Conservation (phyloP, 2,329 filamentous ascomycete genomes). For the Penicillium sp. region DNA sequence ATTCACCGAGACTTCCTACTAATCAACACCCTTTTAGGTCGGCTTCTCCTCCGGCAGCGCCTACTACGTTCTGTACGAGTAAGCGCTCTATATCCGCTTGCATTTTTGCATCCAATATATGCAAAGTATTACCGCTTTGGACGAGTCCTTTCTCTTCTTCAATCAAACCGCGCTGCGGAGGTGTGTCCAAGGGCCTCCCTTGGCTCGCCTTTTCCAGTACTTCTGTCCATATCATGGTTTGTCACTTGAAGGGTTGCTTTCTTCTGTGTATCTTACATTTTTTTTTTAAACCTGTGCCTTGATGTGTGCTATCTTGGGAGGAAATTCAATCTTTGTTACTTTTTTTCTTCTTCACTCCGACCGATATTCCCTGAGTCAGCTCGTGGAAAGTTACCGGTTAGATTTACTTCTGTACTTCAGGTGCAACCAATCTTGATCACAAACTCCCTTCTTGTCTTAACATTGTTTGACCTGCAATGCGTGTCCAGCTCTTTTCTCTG, state of each 20-base stretch:
- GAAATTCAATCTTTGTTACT: slow-evolving; percentile 28
- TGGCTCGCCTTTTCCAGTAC: slow-evolving; percentile 10
- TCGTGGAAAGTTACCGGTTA: background rate
- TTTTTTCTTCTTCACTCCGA: slow-evolving; percentile 14
- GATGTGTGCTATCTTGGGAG: slow-evolving; percentile 26
- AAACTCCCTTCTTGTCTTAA: background rate
- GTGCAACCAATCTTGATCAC: slow-evolving; percentile 7
- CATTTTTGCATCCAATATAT: slow-evolving; percentile 3
- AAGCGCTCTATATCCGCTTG: slow-evolving; percentile 6
- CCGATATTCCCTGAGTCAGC: background rate
- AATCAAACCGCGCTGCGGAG: slow-evolving; percentile 2
- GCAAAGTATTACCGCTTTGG: slow-evolving; percentile 10
- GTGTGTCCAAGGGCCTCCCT: slow-evolving; percentile 6
- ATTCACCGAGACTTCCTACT: slow-evolving; percentile 3
- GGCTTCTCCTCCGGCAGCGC: slow-evolving; percentile 51
- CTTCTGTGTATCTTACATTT: slow-evolving; percentile 40
- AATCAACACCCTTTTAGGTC: slow-evolving; percentile 38
- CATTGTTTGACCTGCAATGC: background rate
- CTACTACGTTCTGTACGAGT: slow-evolving; percentile 48
- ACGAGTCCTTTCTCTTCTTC: slow-evolving; percentile 8
- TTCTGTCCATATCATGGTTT: slow-evolving; percentile 32
- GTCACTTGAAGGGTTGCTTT: slow-evolving; percentile 30
- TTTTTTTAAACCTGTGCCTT: slow-evolving; percentile 16
- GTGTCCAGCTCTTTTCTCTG: background rate
- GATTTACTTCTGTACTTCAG: slow-evolving; percentile 11